Evolutionary conservation across 2,329 filamentous ascomycete genomes (phyloP).

Genomic region (Alternaria burnsii): DNA sequence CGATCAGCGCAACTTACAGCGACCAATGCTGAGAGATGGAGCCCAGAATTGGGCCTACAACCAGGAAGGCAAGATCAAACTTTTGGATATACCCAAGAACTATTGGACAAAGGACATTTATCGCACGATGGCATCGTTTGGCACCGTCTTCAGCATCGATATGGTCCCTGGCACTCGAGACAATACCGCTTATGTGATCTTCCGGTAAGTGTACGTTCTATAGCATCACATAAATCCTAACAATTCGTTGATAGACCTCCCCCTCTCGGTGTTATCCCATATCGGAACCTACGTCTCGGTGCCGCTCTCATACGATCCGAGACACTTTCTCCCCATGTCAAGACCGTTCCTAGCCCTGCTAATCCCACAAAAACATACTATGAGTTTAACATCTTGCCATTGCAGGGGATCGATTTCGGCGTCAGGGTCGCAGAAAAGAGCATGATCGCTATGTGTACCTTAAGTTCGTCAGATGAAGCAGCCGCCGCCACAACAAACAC

Average conservation of each 20-base stretch:
- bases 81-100: conserved; percentile 24
- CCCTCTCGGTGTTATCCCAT: conserved; percentile 13
- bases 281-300: conserved; percentile 16
- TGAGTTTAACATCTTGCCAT: conserved; percentile 39
- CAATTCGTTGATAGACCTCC: conserved; percentile 21
- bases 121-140: conserved; percentile 31
- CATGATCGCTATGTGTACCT: conserved; percentile 68
- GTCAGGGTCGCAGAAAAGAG: conserved; percentile 61
- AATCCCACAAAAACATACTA: conserved; percentile 32
- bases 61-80: conserved; percentile 36
- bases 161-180: conserved; percentile 22
- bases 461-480: conserved; percentile 31
- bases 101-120: conserved; percentile 36
- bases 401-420: conserved; percentile 68
- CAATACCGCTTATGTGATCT: conserved; percentile 32
- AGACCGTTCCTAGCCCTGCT: conserved; percentile 33
- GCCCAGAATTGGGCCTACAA: conserved; percentile 23
- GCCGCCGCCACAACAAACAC: too few relatives aligned
- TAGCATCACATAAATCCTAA: background rate
- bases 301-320: conserved; percentile 15
- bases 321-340: background rate
- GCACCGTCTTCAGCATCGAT: conserved; percentile 42
- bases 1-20: conserved; percentile 2
- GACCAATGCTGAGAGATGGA: conserved; percentile 5
- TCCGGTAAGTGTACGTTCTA: conserved; percentile 27